Conservation (phyloP, 31 red algal species). For the Odonthalia washingtoniensis region DNA sequence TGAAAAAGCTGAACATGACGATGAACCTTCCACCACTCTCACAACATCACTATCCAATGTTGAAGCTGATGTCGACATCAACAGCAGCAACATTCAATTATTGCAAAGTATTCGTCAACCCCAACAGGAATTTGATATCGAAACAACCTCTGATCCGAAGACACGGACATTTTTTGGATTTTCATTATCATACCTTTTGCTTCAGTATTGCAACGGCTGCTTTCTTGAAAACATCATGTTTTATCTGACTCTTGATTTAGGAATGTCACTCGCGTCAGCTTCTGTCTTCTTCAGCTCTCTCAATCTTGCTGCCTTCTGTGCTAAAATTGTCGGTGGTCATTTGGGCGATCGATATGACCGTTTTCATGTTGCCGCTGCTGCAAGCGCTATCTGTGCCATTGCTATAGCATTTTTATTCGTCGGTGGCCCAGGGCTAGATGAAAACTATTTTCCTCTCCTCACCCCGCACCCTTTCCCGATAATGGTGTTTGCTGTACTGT, state of each 20-base stretch:
- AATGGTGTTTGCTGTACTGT: conserved; percentile 75
- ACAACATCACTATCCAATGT: too few relatives aligned
- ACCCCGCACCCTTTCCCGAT: conserved; percentile 48
- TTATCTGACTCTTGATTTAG: conserved; percentile 82
- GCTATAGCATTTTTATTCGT: conserved; percentile 81
- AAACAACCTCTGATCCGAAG: not conserved
- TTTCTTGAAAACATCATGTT: conserved; percentile 95
- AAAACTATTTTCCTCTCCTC: conserved; percentile 60
- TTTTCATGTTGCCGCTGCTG: conserved; percentile 68
- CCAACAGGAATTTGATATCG: not conserved
- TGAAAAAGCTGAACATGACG: conserved; percentile 36
- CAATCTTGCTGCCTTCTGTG: conserved; percentile 86
- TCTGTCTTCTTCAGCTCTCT: conserved; percentile 86
- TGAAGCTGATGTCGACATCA: too few relatives aligned
- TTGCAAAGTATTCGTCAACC: not conserved
- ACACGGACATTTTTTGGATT: conserved; percentile 83
- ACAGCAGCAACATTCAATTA: too few relatives aligned
- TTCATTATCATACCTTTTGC: conserved; percentile 78
- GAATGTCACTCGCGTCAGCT: conserved; percentile 58
- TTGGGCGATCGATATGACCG: conserved; percentile 88
- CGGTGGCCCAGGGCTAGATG: conserved; percentile 35
- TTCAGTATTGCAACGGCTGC: conserved; percentile 92
- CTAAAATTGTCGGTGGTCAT: conserved; percentile 92
- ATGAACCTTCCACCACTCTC: too few relatives aligned
- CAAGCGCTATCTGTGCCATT: conserved; percentile 63